Evolutionary conservation across 2,329 filamentous ascomycete genomes (phyloP).

Genomic region (Scytalidium lignicola): DNA sequence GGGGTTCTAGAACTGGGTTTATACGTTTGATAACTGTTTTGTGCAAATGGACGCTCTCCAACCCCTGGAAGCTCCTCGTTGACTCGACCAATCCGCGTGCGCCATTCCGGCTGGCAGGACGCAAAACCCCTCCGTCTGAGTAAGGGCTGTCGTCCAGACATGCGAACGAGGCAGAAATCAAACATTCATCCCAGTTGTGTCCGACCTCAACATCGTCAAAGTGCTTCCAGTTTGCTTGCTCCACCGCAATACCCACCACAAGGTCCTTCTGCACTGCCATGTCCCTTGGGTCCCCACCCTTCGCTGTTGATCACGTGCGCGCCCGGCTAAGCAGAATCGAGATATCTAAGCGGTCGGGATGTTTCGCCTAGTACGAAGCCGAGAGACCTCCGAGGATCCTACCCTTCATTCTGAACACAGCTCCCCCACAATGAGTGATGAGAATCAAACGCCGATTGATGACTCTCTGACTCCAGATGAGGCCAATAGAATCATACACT

Average conservation of each 20-base stretch:
- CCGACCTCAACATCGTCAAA: background rate
- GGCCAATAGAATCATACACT: slow-evolving; percentile 64
- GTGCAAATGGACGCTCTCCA: background rate
- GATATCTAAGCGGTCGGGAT: background rate
- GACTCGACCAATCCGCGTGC: background rate
- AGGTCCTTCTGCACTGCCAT: background rate
- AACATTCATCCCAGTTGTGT: background rate
- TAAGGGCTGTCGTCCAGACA: background rate
- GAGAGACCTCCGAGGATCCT: background rate
- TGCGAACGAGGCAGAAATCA: background rate
- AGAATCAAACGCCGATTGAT: slow-evolving; percentile 3
- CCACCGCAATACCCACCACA: background rate
- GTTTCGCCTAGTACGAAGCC: background rate
- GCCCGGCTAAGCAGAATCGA: background rate
- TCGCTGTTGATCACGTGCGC: background rate
- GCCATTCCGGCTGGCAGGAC: background rate
- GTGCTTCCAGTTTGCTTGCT: background rate
- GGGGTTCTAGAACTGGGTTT: too few species aligned
- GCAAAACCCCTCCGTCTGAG: background rate
- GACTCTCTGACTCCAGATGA: slow-evolving; percentile 43
- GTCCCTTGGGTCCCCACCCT: background rate
- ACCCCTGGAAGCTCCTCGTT: background rate
- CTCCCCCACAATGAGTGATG: slow-evolving; percentile 6
- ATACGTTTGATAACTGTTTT: too few species aligned
- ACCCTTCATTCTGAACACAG: background rate